These are phyloP conservation scores for Tolypocladium nubicola DNA, from an alignment of 2,329 filamentous ascomycete species.

Conservation along the genomic window DNA sequence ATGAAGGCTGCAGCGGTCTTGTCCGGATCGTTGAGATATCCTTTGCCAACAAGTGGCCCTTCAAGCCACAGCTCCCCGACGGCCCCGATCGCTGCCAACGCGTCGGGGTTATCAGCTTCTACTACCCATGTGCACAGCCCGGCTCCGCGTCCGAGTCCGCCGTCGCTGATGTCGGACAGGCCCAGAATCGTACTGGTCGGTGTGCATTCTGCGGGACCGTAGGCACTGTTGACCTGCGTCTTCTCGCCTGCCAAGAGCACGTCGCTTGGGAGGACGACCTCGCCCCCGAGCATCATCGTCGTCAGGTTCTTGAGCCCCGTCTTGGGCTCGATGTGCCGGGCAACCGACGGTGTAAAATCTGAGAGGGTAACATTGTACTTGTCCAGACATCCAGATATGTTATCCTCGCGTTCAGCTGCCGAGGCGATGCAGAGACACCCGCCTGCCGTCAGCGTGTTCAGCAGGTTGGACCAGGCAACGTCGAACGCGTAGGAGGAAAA, in stretches of 20 bases:
- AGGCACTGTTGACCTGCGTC: slow-evolving; percentile 7
- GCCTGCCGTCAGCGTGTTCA: slow-evolving; percentile 1
- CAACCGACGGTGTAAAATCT: slow-evolving; percentile 10
- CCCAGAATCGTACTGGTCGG: neutral
- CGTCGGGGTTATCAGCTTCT: slow-evolving; percentile 5
- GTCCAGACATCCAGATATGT: slow-evolving; percentile 4
- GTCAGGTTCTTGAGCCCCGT: slow-evolving; percentile 3
- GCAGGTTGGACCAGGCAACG: neutral
- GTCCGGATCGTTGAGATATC: slow-evolving; percentile 11
- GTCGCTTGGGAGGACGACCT: slow-evolving; percentile 4
- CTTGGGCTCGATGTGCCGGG: slow-evolving; percentile 3
- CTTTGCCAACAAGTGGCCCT: slow-evolving; percentile 11
- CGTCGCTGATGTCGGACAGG: neutral
- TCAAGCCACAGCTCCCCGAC: slow-evolving; percentile 17
- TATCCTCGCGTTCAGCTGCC: slow-evolving; percentile 3
- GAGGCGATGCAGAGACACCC: slow-evolving; percentile 8
- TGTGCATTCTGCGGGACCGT: slow-evolving; percentile 13
- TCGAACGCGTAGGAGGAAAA: slow-evolving; percentile 9
- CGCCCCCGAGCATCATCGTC: slow-evolving; percentile 8
- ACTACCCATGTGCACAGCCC: slow-evolving; percentile 12
- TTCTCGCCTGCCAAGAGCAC: slow-evolving; percentile 4
- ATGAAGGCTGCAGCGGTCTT: slow-evolving; percentile 4
- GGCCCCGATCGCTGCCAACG: slow-evolving; percentile 9
- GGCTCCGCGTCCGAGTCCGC: slow-evolving; percentile 3
- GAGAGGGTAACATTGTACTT: slow-evolving; percentile 4